Conservation (phyloP, 257 asterid species). For the Nicotiana tomentosiformis region DNA sequence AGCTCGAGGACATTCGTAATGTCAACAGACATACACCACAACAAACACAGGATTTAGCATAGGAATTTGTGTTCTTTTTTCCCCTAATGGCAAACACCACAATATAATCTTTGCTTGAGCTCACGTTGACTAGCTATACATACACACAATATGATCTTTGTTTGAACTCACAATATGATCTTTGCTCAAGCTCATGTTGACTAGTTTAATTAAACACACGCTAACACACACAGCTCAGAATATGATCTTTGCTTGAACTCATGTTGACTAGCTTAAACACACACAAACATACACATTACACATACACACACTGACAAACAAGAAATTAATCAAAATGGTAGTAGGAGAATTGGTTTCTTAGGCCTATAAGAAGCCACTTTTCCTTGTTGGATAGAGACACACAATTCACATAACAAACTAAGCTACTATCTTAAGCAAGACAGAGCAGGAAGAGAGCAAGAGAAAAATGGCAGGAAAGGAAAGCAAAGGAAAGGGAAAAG, state of each 20-base stretch:
- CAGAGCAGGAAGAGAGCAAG: background rate
- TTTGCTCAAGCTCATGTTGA: background rate
- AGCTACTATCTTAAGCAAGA: background rate
- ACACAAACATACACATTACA: background rate
- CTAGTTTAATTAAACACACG: background rate
- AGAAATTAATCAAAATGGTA: background rate
- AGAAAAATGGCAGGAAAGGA: background rate
- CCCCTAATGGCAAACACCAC: background rate
- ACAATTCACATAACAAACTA: background rate
- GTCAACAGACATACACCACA: background rate
- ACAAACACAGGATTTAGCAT: background rate
- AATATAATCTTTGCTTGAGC: background rate
- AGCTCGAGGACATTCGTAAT: too few relatives aligned
- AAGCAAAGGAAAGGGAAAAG: slow-evolving; percentile 3
- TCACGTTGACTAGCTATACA: background rate
- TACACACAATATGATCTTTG: background rate
- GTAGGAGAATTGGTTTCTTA: background rate
- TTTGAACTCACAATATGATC: background rate
- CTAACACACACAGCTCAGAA: background rate
- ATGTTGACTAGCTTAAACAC: background rate
- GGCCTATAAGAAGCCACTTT: background rate
- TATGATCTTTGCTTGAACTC: background rate
- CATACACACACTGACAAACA: background rate
- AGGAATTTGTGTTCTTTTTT: background rate
- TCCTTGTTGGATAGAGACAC: background rate